These are phyloP conservation scores for Ophiostoma tasmaniense DNA, from an alignment of 2,329 filamentous ascomycete genomes.

Conservation along the genomic window DNA sequence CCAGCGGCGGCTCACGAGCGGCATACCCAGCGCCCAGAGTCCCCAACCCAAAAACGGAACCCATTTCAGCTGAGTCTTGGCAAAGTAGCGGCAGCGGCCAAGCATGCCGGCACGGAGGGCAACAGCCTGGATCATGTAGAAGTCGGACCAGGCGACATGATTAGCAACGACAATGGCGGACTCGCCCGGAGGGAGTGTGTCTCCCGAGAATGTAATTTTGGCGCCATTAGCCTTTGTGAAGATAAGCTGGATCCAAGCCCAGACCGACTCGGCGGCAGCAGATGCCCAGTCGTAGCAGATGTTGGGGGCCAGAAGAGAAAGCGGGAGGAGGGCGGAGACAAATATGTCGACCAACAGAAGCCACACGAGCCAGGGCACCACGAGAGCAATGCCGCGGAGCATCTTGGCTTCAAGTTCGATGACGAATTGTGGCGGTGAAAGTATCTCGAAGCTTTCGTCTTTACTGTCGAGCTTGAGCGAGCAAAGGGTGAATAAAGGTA, in stretches of 20 bases:
- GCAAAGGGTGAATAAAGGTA: too few species aligned
- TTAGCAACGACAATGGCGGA: slow-evolving; percentile 53
- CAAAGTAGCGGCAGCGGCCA: slow-evolving; percentile 53
- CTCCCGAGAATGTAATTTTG: slow-evolving; percentile 44
- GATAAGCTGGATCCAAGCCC: slow-evolving; percentile 49
- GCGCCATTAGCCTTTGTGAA: slow-evolving; percentile 48
- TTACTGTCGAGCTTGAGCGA: neutral
- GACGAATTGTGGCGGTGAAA: too few species aligned
- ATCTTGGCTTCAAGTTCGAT: neutral
- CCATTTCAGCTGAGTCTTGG: slow-evolving; percentile 49
- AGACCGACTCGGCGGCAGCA: slow-evolving; percentile 44
- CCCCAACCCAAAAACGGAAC: slow-evolving; percentile 57
- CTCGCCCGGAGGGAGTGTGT: slow-evolving; percentile 43
- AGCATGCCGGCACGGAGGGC: slow-evolving; percentile 49
- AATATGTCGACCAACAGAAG: slow-evolving; percentile 44
- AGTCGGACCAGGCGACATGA: slow-evolving; percentile 54
- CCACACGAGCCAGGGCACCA: slow-evolving; percentile 45
- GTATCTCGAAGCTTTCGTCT: too few species aligned
- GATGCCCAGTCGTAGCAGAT: slow-evolving; percentile 48
- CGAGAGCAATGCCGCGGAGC: slow-evolving; percentile 36
- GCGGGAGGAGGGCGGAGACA: slow-evolving; percentile 40
- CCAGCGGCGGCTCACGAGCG: slow-evolving; percentile 53
- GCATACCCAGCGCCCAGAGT: slow-evolving; percentile 57
- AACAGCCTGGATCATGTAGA: slow-evolving; percentile 55
- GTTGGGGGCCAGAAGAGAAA: slow-evolving; percentile 40